phyloP scores from a whole-genome alignment of 2,329 filamentous ascomycete species.

The Aspergillus arachidicola region DNA sequence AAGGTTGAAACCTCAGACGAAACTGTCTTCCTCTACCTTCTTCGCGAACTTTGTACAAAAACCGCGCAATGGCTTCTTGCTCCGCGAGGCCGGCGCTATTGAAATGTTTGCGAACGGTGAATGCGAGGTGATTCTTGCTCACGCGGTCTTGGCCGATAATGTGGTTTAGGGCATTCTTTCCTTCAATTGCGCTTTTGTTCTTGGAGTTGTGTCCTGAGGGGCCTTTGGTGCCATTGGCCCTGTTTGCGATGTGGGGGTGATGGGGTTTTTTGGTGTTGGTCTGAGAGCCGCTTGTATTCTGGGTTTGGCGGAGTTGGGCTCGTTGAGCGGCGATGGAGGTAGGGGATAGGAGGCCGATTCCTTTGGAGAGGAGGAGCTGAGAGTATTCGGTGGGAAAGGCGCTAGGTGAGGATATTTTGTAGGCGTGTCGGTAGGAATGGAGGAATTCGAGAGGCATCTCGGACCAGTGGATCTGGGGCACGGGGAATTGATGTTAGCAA shows the following conservation, averaged over 20 bases:
- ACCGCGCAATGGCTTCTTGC: conserved; percentile 51
- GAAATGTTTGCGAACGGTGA: conserved; percentile 50
- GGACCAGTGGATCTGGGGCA: conserved; percentile 45
- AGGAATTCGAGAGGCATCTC: conserved; percentile 48
- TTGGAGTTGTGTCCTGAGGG: conserved; percentile 10
- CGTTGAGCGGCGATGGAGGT: conserved; percentile 44
- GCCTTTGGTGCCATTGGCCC: conserved; percentile 16
- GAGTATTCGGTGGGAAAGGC: conserved; percentile 50
- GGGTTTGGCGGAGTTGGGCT: conserved; percentile 18
- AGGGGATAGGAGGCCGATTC: conserved; percentile 48
- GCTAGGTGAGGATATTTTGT: conserved; percentile 48
- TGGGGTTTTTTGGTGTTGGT: conserved; percentile 8
- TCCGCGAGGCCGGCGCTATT: conserved; percentile 50
- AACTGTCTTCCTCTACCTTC: conserved; percentile 46
- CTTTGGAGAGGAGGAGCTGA: conserved; percentile 49
- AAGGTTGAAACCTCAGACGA: conserved; percentile 46
- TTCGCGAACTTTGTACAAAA: conserved; percentile 53
- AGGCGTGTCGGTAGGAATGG: conserved; percentile 52
- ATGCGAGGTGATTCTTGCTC: conserved; percentile 45
- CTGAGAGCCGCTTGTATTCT: conserved; percentile 17
- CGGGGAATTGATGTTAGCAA: conserved; percentile 12
- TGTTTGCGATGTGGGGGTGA: conserved; percentile 7
- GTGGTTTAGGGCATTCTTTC: conserved; percentile 25
- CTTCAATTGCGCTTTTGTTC: conserved; percentile 13
- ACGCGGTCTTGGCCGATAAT: conserved; percentile 43